Evolutionary conservation across 1,284 basidiomycete genomes (phyloP), one percentile per base, ranked within the genome.

Genomic region (Ustilago cynodontis): DNA sequence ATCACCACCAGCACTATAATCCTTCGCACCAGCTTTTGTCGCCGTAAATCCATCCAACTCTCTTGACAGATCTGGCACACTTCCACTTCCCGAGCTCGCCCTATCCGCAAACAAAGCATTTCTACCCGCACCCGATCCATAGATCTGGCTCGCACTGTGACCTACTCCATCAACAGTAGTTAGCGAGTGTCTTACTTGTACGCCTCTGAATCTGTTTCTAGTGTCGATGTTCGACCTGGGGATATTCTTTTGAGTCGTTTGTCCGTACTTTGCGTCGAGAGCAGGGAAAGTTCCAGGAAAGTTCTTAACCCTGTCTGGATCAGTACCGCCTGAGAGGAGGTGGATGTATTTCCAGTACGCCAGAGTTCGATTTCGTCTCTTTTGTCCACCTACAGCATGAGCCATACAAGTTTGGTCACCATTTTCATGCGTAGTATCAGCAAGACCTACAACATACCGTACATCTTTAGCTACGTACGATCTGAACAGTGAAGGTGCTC

Each of bases 331-430:
- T 2, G 68, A 64, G 20, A 83, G 60, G 9, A 79, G 57, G 37
- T 83, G 66, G 50, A 82, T 64, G 56, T 83, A 83, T 54, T 82
- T 81, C 81, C 81, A 83, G 52, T 79, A 83, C 6, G 78, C 77
- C 16, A 78, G 33, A 33, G 45, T 69, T 7, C 82, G 75, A 28
- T 71, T 62, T 9, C 71, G 29, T 0, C 82, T 64, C 2, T 47
- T 52, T 1, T 55, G 14, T 1, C 82, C 82, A 8, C 82, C 82
- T 1, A 69, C 59, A 8, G 63, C 66, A 16, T 69, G 62, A 1
- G 77, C 80, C 70, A 78, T 81, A 56, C 81, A 83, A 0, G 60
- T 62, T 47, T 83, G 82, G 53, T 82, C 82, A n/a, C 81, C 80
- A 2, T 78, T 50, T 16, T 54, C 49, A 18, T 49, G 49, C 6